These are phyloP conservation scores for Botrytis sinoallii DNA, from an alignment of 2,329 filamentous ascomycete species.

Conservation along the genomic window DNA sequence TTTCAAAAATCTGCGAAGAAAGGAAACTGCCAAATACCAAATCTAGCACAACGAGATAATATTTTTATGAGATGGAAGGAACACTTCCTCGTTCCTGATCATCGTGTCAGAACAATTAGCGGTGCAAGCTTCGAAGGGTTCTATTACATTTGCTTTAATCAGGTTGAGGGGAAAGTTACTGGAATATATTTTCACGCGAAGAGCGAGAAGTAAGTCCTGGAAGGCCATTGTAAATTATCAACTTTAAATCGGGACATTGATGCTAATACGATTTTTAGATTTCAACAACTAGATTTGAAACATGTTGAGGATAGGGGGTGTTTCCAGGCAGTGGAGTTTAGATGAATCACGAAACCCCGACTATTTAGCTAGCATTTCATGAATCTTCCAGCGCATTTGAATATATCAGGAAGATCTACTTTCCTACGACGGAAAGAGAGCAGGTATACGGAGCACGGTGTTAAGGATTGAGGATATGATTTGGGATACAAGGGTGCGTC, in stretches of 20 bases:
- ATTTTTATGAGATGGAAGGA: slow-evolving; percentile 99
- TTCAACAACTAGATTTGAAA: slow-evolving; percentile 88
- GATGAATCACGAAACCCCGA: slow-evolving; percentile 51
- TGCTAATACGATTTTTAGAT: slow-evolving; percentile 51
- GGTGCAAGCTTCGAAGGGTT: slow-evolving; percentile 98
- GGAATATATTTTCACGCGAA: slow-evolving; percentile 98
- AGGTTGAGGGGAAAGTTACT: slow-evolving; percentile 77
- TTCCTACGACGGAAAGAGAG: neutral
- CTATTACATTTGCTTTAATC: slow-evolving; percentile 99
- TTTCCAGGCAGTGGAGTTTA: slow-evolving; percentile 83
- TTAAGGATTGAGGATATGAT: neutral
- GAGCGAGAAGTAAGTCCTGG: slow-evolving; percentile 79
- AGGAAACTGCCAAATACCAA: slow-evolving; percentile 59
- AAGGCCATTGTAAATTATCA: neutral
- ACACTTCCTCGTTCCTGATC: slow-evolving; percentile 93
- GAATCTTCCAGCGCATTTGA: neutral
- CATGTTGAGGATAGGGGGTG: slow-evolving; percentile 84
- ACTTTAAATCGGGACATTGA: neutral
- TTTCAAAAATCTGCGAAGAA: slow-evolving; percentile 59
- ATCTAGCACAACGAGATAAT: slow-evolving; percentile 76
- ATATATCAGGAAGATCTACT: neutral
- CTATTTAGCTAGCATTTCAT: neutral
- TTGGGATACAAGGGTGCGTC: slow-evolving; percentile 10
- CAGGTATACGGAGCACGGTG: slow-evolving; percentile 17
- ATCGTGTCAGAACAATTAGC: slow-evolving; percentile 83